A percentile compares a stretch with the other conserved stretches of the same genome.
Conservation (phyloP, 1,284 basidiomycete genomes). For the Dichomitus squalens region DNA sequence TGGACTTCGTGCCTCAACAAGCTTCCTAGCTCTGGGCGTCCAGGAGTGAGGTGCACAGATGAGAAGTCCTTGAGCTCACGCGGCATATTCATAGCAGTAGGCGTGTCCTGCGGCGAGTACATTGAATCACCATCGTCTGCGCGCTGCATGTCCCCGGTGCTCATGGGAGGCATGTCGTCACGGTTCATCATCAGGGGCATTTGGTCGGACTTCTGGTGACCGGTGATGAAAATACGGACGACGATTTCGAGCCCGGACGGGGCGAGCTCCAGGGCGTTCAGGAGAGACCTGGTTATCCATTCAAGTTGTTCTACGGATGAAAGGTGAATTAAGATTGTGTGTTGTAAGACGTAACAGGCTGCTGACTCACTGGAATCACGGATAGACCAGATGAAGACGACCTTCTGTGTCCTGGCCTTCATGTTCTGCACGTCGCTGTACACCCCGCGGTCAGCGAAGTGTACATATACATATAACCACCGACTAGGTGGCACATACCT, state of each 20-base stretch:
- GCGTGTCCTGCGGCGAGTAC: constrained; percentile 4
- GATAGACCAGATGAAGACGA: constrained; percentile 49
- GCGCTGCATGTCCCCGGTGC: not conserved
- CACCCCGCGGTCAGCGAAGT: too few species aligned
- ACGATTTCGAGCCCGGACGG: constrained; percentile 35
- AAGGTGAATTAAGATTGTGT: not conserved
- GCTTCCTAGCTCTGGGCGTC: constrained; percentile 32
- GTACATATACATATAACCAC: not conserved
- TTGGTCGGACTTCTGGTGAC: constrained; percentile 6
- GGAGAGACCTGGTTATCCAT: constrained; percentile 41
- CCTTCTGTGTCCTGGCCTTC: constrained; percentile 32
- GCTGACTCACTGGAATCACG: constrained; percentile 38
- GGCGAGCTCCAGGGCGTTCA: constrained; percentile 31
- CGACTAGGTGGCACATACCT: constrained; percentile 30
- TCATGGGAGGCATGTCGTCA: too few species aligned
- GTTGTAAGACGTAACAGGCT: too few species aligned
- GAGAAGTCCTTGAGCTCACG: constrained; percentile 19
- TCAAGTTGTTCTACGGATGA: constrained; percentile 31
- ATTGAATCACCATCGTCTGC: constrained; percentile 12
- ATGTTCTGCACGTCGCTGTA: constrained; percentile 29
- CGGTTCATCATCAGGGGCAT: not conserved
- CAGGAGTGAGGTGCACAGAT: constrained; percentile 28
- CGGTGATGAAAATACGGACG: constrained; percentile 42
- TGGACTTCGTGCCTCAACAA: constrained; percentile 28
- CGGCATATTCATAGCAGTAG: constrained; percentile 1